Base-by-base conservation (phyloP, 1,284 basidiomycete species). In the Fistulina hepatica region DNA sequence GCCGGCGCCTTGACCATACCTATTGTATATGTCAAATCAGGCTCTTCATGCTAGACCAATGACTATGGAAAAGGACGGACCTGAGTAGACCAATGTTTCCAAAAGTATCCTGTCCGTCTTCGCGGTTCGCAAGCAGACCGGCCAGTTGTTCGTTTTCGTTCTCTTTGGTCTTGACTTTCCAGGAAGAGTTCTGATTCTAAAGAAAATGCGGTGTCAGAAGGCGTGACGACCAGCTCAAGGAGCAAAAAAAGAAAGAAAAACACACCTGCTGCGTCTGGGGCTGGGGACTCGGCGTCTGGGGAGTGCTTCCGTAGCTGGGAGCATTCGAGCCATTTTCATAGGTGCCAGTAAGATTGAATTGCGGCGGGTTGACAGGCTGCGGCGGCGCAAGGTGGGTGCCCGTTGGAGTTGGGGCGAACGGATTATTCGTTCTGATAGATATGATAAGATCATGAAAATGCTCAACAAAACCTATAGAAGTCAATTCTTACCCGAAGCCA, bases 101-200 rank as follows among this genome's bases (percentile, higher is more conserved):
- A 55, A 97, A 97, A 30, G 92, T 93, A 61, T 97, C 92, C 56
- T 83, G 65, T 0, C 93, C 92, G 49, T 89, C 90, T 40, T 90
- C 89, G 38, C 80, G 68, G 49, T 85, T 83, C 5, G 86, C 91
- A 44, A 95, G 75, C 48, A 95, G 58, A 41, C 61, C 67, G 4
- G 90, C 90, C 39, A 97, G 71, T 33, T 79, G 71, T 6, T 79
- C 59, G 55, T 94, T 81, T 48, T 86, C 76, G 42, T 81, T 74
- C 48, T 79, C 76, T 13, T 55, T 62, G 15, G 59, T 58, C 55
- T 61, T 69, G 49, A 67, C 63, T 28, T 61, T 56, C n/a, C n/a
- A n/a, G n/a, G n/a, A n/a, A n/a, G n/a, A n/a, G n/a, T n/a, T n/a
- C n/a, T n/a, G n/a, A n/a, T n/a, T n/a, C n/a, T n/a, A n/a, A n/a